Percentiles rank a stretch among this genome's conserved stretches.
Evolutionary conservation across 2,329 filamentous ascomycete species (phyloP).

Genomic region (Verticillium klebahnii): DNA sequence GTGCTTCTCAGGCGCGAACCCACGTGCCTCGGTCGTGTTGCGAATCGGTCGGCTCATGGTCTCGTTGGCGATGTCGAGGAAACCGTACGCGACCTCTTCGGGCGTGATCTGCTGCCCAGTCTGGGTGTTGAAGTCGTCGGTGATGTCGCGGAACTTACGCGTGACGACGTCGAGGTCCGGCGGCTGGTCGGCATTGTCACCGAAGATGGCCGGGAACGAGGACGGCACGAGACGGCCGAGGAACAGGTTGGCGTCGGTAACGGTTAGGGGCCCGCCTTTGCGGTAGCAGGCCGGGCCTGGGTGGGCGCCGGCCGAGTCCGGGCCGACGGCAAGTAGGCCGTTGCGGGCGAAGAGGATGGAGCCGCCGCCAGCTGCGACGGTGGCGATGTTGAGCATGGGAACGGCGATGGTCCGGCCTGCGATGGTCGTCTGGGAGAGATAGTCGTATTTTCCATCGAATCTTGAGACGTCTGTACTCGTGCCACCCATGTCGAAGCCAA

Average conservation of each 20-base stretch:
- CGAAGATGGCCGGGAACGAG: slow-evolving; percentile 70
- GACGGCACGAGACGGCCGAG: slow-evolving; percentile 55
- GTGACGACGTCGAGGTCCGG: slow-evolving; percentile 35
- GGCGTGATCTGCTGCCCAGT: slow-evolving; percentile 22
- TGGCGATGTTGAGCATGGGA: slow-evolving; percentile 71
- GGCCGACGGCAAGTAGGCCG: slow-evolving; percentile 66
- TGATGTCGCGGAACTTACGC: slow-evolving; percentile 35
- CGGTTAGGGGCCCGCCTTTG: slow-evolving; percentile 65
- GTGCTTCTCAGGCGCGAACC: slow-evolving; percentile 24
- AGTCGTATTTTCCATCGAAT: slow-evolving; percentile 65
- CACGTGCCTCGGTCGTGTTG: slow-evolving; percentile 62
- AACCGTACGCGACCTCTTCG: slow-evolving; percentile 57
- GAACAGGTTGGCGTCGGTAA: slow-evolving; percentile 68
- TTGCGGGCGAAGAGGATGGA: slow-evolving; percentile 61
- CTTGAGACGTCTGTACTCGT: slow-evolving; percentile 69
- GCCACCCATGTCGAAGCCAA: slow-evolving; percentile 44
- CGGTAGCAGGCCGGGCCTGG: slow-evolving; percentile 69
- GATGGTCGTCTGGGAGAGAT: slow-evolving; percentile 68
- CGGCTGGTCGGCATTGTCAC: slow-evolving; percentile 57
- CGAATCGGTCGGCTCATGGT: slow-evolving; percentile 73
- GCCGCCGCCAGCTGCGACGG: slow-evolving; percentile 52
- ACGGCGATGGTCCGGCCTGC: slow-evolving; percentile 67
- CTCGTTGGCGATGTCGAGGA: slow-evolving; percentile 71
- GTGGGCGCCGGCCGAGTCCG: slow-evolving; percentile 67
- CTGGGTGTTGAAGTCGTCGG: slow-evolving; percentile 32